Evolutionary conservation across 2,329 filamentous ascomycete species (phyloP), one percentile per base, ranked within the genome.

Genomic region (Botrytis galanthina): DNA sequence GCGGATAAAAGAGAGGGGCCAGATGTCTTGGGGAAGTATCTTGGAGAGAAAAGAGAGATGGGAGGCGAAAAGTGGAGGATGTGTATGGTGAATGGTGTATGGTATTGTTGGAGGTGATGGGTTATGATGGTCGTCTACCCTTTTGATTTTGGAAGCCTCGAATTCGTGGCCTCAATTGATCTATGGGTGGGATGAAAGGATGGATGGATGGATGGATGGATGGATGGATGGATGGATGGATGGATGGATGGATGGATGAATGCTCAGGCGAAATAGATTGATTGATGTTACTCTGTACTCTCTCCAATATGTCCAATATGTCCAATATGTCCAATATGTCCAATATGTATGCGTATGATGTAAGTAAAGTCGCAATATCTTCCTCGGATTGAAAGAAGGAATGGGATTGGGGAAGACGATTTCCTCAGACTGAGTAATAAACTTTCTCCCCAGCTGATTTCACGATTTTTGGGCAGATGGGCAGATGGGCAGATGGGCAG

Each of bases 81-180:
- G 22, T 46, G n/a, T 42, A 35, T 18, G 39, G 29, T 8, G 6
- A n/a, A 54, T 6, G 26, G 12, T 16, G 48, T 57, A 57, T 29
- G 51, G 51, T 29, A 10, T 29, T 29, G 51, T 18, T 29, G n/a
- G 51, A 18, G 51, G 51, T 29, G n/a, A 57, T 57, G 51, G 51
- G n/a, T 32, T 57, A 12, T 9, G 51, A 6, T 57, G n/a, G n/a
- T 29, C 29, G 51, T 29, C 14, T 20, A 29, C 14, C 6, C 20
- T 37, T 22, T 37, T 35, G 32, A 9, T 48, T 32, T n/a, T 54
- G 3, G 22, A 54, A 66, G 60, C 70, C 70, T 71, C 22, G 44
- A 44, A 64, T 39, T 42, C 35, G 59, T 66, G 70, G 70, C 70
- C 26, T 44, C 42, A 54, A 66, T 42, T 39, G 59, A 57, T 8